Evolutionary conservation across 73 alveolate species (phyloP), one percentile per base, ranked within the genome.

Genomic region (Blepharisma japonicum): DNA sequence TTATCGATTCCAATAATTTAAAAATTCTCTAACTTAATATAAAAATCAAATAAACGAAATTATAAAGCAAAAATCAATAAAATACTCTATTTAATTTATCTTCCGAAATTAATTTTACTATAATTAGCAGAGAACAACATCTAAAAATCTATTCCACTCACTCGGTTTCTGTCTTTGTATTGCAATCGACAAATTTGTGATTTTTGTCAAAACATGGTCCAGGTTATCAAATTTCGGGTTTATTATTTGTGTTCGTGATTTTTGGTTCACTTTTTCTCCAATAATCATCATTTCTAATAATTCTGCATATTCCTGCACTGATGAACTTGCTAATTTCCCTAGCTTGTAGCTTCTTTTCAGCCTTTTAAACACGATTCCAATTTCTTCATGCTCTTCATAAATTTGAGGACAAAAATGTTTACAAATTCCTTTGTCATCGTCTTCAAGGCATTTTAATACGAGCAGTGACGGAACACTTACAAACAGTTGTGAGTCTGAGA

Each of bases 71-170:
- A 32, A 32, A 32, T 32, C 0, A 1, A 32, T 32, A 32, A 0
- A 32, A 32, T 32, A 32, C 42, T 32, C 42, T 32, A 32, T 3
- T 32, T 32, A 32, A 32, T 32, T 32, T 32, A 32, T 32, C 0
- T 32, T 32, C 42, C 42, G 42, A 32, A 32, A 32, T 32, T 32
- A 32, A 32, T 32, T 32, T 32, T 32, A 32, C 42, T 32, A 32
- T 32, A 32, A 51, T 18, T 51, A 51, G 66, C 66, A 51, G n/a
- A 81, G 77, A 67, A 87, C 86, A 55, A 87, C 93, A 71, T 89
- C 92, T 74, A 89, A 55, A 79, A 89, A 89, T 48, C 81, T 85
- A 51, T 89, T 89, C 96, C 96, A 89, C 71, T 89, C 96, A 21
- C 83, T 82, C 8, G 96, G 91, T 61, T 81, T 85, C 56, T 82